A percentile compares a stretch with the other conserved stretches of the same genome.
Conservation (phyloP, 2,329 filamentous ascomycete genomes). For the Fusarium torulosum region DNA sequence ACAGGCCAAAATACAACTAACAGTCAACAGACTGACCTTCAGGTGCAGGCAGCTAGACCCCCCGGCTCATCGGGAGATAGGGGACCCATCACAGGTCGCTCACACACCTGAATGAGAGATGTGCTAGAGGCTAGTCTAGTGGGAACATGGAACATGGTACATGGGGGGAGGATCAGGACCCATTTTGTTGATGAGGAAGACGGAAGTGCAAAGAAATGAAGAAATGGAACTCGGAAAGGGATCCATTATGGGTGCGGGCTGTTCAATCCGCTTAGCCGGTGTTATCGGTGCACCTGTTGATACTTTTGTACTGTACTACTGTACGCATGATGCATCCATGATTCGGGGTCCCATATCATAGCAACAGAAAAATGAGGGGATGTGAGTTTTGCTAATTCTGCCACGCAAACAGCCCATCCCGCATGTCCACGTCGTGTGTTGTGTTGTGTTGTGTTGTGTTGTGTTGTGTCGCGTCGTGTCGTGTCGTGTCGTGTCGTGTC, state of each 20-base stretch:
- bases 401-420: slow-evolving; percentile 26
- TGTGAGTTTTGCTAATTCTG: slow-evolving; percentile 8
- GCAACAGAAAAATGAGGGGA: slow-evolving; percentile 13
- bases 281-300: no score
- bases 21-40: slow-evolving; percentile 12
- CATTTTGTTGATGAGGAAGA: background rate
- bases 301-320: background rate
- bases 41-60: background rate
- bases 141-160: slow-evolving; percentile 33
- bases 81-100: slow-evolving; percentile 15
- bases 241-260: slow-evolving; percentile 27
- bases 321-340: slow-evolving; percentile 36
- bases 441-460: background rate
- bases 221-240: slow-evolving; percentile 7
- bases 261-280: slow-evolving; percentile 26
- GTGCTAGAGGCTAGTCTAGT: slow-evolving; percentile 5
- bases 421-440: slow-evolving; percentile 12
- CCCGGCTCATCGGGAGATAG: slow-evolving; percentile 42
- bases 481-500: background rate
- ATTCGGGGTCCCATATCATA: slow-evolving; percentile 28
- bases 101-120: background rate
- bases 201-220: slow-evolving; percentile 18
- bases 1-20: background rate
- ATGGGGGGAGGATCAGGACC: slow-evolving; percentile 28
- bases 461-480: no score